phyloP scores from a whole-genome alignment of 2,329 filamentous ascomycete species.

The Trichophyton simii region DNA sequence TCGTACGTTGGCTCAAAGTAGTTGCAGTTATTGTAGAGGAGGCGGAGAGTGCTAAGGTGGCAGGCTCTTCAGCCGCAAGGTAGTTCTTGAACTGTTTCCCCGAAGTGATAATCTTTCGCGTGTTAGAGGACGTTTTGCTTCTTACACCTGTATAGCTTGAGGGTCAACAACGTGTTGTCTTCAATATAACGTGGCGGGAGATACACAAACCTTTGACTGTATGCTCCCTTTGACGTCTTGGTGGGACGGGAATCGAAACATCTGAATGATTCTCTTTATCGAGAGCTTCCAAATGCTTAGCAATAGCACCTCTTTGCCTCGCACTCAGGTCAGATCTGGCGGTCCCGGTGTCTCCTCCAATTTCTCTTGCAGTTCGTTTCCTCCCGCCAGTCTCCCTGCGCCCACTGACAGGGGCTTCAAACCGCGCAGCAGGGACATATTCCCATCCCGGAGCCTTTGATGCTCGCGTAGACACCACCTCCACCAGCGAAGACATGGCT shows the following conservation, averaged over 20 bases:
- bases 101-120: conserved; percentile 36
- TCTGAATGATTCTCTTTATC: conserved; percentile 69
- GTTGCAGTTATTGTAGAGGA: conserved; percentile 6
- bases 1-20: conserved; percentile 5
- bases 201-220: conserved; percentile 27
- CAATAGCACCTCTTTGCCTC: conserved; percentile 68
- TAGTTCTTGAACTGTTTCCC: conserved; percentile 40
- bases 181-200: neutral
- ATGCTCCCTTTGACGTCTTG: conserved; percentile 37
- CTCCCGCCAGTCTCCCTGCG: conserved; percentile 39
- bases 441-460: conserved; percentile 78
- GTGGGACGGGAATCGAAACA: conserved; percentile 55
- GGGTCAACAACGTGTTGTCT: neutral
- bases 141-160: conserved; percentile 19
- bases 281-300: conserved; percentile 69
- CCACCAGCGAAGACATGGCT: conserved; percentile 54
- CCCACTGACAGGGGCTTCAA: conserved; percentile 37
- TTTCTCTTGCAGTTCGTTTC: conserved; percentile 58
- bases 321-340: conserved; percentile 54
- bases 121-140: conserved; percentile 35
- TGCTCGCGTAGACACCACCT: conserved; percentile 55
- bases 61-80: conserved; percentile 38
- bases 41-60: conserved; percentile 18
- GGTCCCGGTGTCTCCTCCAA: conserved; percentile 26
- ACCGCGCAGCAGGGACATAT: conserved; percentile 66